Evolutionary conservation across 164 flowering plant species (phyloP).

Genomic region (Stephania cephalantha): DNA sequence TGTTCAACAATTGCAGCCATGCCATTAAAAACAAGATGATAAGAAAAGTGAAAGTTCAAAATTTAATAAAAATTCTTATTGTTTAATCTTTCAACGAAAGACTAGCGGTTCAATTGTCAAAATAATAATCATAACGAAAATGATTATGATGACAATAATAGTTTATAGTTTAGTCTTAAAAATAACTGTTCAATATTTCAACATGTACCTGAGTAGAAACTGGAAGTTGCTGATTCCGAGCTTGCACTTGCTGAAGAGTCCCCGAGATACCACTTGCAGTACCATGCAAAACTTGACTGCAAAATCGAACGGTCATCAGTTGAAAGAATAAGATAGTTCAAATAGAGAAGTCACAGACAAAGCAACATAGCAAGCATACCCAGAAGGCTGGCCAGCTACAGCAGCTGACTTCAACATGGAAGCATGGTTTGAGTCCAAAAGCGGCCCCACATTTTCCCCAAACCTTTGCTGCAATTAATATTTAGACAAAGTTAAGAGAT

Average conservation of each 20-base stretch:
- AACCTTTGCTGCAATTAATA: conserved; percentile 59
- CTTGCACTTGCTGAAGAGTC: conserved; percentile 73
- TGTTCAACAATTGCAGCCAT: conserved; percentile 25
- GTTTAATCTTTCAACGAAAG: no score
- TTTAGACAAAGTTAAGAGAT: conserved; percentile 7
- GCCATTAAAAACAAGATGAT: conserved; percentile 1
- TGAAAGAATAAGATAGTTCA: background rate
- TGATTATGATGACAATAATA: no score
- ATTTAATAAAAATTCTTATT: background rate
- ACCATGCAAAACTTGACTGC: conserved; percentile 94
- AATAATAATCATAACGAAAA: no score
- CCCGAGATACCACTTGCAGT: conserved; percentile 69
- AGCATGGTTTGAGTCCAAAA: conserved; percentile 78
- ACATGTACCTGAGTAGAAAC: conserved; percentile 61
- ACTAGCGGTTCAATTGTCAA: no score
- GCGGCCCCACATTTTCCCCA: conserved; percentile 71
- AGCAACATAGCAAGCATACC: conserved; percentile 38
- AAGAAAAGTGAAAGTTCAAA: background rate
- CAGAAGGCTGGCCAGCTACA: conserved; percentile 77
- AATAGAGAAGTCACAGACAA: background rate
- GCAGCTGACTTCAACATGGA: conserved; percentile 76
- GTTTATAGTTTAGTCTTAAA: background rate
- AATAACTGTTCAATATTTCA: background rate
- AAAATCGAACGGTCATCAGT: conserved; percentile 1
- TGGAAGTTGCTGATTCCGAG: conserved; percentile 75